A percentile compares a stretch with the other conserved stretches of the same genome.
Conservation (phyloP, 2,329 filamentous ascomycete species). For the Neophaeococcomyces mojaviensis region DNA sequence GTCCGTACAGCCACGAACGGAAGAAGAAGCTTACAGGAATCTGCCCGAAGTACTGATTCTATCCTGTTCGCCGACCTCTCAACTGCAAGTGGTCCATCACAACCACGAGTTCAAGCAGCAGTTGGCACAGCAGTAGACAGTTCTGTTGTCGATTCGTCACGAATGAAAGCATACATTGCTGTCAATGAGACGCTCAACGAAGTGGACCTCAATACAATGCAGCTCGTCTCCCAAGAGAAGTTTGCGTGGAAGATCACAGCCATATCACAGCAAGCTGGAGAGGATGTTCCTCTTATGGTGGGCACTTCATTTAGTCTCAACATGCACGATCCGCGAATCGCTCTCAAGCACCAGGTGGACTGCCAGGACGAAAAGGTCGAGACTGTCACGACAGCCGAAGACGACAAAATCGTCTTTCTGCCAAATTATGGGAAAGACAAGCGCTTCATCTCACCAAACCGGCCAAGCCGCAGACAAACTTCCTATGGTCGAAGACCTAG, state of each 20-base stretch:
- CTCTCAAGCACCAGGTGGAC: constrained; percentile 10
- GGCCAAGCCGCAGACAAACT: constrained; percentile 25
- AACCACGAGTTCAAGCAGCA: constrained; percentile 15
- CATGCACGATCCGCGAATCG: constrained; percentile 67
- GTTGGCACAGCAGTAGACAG: constrained; percentile 62
- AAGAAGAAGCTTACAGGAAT: constrained; percentile 52
- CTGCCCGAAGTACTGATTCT: constrained; percentile 58
- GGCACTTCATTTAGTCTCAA: constrained; percentile 76
- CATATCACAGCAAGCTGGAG: constrained; percentile 59
- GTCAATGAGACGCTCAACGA: constrained; percentile 71
- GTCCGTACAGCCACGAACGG: constrained; percentile 47
- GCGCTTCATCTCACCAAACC: too few relatives aligned
- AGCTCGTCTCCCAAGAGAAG: constrained; percentile 58
- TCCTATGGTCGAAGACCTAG: background rate
- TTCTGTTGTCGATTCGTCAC: constrained; percentile 66
- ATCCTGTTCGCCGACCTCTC: constrained; percentile 49
- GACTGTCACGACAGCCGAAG: background rate
- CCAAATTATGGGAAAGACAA: constrained; percentile 11
- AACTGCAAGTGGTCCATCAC: constrained; percentile 35
- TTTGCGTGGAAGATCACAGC: constrained; percentile 81
- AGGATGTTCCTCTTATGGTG: constrained; percentile 67
- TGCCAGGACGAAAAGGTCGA: background rate
- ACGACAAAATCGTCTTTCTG: constrained; percentile 11
- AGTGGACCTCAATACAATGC: constrained; percentile 68
- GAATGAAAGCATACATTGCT: constrained; percentile 68